Evolutionary conservation across 306 rosid species (phyloP).

Genomic region (Prunus fruticosa): DNA sequence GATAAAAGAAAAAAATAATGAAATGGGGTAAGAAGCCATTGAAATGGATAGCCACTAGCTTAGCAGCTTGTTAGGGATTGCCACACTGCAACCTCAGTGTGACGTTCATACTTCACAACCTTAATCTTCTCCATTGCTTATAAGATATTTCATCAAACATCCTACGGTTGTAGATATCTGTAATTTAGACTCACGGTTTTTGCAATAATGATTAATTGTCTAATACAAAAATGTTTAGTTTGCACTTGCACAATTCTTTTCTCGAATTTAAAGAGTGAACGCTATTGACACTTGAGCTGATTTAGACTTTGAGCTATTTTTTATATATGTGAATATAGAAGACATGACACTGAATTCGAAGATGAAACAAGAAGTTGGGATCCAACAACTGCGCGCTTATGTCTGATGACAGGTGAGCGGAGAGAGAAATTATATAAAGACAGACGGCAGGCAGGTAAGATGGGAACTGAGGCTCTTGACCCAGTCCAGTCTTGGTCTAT

Average conservation of each 20-base stretch:
- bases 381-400: conserved; percentile 32
- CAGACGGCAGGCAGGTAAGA: conserved; percentile 12
- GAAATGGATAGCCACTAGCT: neutral
- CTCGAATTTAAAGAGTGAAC: no score
- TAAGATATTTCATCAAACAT: no score
- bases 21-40: neutral
- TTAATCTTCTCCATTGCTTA: no score
- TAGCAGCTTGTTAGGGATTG: neutral
- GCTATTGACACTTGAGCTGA: neutral
- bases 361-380: conserved; percentile 27
- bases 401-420: neutral
- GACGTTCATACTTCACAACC: no score
- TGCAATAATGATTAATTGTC: neutral
- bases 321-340: conserved; percentile 3
- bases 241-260: neutral
- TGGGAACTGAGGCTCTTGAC: conserved; percentile 26
- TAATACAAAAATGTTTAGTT: neutral
- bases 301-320: neutral
- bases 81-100: neutral
- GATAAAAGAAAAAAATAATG: no score
- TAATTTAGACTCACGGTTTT: no score
- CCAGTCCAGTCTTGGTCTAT: conserved; percentile 11
- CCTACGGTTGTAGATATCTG: no score
- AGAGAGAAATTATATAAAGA: neutral
- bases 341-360: conserved; percentile 20